Percentiles rank a stretch among this genome's conserved stretches.
phyloP scores from a whole-genome alignment of 2,329 filamentous ascomycete species.

The Talaromyces sp. region DNA sequence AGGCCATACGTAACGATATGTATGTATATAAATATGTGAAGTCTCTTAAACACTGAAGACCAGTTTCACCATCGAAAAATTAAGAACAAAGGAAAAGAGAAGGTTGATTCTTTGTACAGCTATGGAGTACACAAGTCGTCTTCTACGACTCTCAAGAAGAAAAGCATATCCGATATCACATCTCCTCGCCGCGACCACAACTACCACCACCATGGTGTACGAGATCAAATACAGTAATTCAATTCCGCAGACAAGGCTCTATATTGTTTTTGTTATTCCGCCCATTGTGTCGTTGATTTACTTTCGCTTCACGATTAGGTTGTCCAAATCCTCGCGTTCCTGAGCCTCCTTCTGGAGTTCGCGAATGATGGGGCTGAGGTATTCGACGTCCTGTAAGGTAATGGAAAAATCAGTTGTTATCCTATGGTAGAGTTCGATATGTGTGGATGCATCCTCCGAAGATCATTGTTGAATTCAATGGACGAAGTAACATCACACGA shows the following conservation, averaged over 20 bases:
- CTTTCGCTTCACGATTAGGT: slow-evolving; percentile 57
- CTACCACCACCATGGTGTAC: neutral
- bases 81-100: slow-evolving; percentile 22
- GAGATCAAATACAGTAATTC: slow-evolving; percentile 6
- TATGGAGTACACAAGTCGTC: slow-evolving; percentile 34
- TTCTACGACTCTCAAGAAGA: neutral
- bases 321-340: slow-evolving; percentile 67
- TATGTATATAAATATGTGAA: neutral
- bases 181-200: slow-evolving; percentile 19
- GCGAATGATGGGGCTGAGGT: slow-evolving; percentile 64
- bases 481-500: neutral
- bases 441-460: neutral
- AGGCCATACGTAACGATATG: neutral
- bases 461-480: neutral
- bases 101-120: slow-evolving; percentile 41
- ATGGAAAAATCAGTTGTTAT: neutral
- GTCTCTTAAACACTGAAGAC: neutral
- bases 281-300: slow-evolving; percentile 6
- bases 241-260: slow-evolving; percentile 6
- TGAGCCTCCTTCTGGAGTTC: slow-evolving; percentile 65
- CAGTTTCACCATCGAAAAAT: neutral
- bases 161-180: slow-evolving; percentile 7
- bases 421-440: neutral
- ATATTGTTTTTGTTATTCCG: slow-evolving; percentile 1
- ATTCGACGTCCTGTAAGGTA: slow-evolving; percentile 57